phyloP scores from a whole-genome alignment of 192 early-diverging fungal genomes.

The Radiomyces spectabilis region DNA sequence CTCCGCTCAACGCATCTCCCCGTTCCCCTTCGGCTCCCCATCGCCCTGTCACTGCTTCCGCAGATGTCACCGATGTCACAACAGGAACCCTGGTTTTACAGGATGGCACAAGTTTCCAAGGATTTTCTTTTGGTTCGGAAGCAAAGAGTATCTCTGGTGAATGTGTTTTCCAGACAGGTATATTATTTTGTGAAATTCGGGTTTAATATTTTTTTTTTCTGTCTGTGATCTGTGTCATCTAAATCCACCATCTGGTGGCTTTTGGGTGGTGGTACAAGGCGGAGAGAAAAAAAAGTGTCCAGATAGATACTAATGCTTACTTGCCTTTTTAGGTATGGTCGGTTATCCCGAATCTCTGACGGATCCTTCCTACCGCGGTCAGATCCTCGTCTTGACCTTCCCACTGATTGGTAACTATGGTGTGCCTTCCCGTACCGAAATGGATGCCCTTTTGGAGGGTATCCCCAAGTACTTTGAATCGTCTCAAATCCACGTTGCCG shows the following conservation, averaged over 20 bases:
- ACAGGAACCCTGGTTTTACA: slow-evolving; percentile 71
- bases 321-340: slow-evolving; percentile 70
- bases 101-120: slow-evolving; percentile 81
- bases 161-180: slow-evolving; percentile 98
- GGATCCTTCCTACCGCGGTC: slow-evolving; percentile 96
- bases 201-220: neutral
- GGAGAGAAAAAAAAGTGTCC: neutral
- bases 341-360: slow-evolving; percentile 98
- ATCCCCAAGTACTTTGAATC: slow-evolving; percentile 96
- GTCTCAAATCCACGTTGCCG: slow-evolving; percentile 87
- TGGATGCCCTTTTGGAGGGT: slow-evolving; percentile 79
- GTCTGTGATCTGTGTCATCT: neutral
- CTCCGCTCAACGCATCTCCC: slow-evolving; percentile 15
- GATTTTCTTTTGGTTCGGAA: slow-evolving; percentile 94
- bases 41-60: slow-evolving; percentile 19
- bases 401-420: slow-evolving; percentile 98
- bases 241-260: too few species aligned
- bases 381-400: slow-evolving; percentile 97
- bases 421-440: slow-evolving; percentile 81
- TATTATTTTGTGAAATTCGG: neutral
- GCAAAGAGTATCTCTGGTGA: slow-evolving; percentile 81
- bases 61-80: slow-evolving; percentile 32
- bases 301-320: neutral
- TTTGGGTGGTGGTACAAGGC: too few species aligned
- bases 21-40: slow-evolving; percentile 31